These are phyloP conservation scores for Glutinoglossum americanum DNA, from an alignment of 495 filamentous ascomycete species.

Conservation along the genomic window DNA sequence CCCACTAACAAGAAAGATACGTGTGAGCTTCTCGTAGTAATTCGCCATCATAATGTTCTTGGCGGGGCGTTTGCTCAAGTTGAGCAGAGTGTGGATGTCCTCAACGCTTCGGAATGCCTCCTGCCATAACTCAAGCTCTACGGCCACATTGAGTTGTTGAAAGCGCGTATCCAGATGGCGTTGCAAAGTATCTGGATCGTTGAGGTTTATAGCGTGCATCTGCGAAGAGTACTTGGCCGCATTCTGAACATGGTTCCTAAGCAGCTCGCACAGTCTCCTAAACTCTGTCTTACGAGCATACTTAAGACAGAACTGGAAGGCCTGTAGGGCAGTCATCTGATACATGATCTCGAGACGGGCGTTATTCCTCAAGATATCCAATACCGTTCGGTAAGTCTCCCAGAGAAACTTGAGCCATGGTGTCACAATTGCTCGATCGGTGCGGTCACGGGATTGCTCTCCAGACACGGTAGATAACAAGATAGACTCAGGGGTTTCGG, in stretches of 20 bases:
- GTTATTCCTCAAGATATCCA: conserved; percentile 98
- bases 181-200: conserved; percentile 90
- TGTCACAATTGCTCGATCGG: conserved; percentile 91
- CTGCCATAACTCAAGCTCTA: conserved; percentile 96
- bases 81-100: conserved; percentile 96
- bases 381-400: conserved; percentile 98
- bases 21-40: conserved; percentile 97
- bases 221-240: conserved; percentile 96
- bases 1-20: conserved; percentile 95
- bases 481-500: conserved; percentile 94
- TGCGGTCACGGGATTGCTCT: conserved; percentile 89
- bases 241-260: conserved; percentile 97
- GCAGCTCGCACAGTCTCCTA: conserved; percentile 88
- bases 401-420: conserved; percentile 98
- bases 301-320: conserved; percentile 95
- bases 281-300: conserved; percentile 98
- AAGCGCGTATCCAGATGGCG: conserved; percentile 94
- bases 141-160: conserved; percentile 93
- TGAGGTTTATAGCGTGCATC: conserved; percentile 98
- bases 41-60: conserved; percentile 99
- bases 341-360: conserved; percentile 93
- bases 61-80: conserved; percentile 94
- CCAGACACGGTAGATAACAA: conserved; percentile 93
- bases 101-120: conserved; percentile 97
- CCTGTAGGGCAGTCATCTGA: conserved; percentile 91